Conservation (phyloP, 495 filamentous ascomycete species). For the Penicillium nucicola region DNA sequence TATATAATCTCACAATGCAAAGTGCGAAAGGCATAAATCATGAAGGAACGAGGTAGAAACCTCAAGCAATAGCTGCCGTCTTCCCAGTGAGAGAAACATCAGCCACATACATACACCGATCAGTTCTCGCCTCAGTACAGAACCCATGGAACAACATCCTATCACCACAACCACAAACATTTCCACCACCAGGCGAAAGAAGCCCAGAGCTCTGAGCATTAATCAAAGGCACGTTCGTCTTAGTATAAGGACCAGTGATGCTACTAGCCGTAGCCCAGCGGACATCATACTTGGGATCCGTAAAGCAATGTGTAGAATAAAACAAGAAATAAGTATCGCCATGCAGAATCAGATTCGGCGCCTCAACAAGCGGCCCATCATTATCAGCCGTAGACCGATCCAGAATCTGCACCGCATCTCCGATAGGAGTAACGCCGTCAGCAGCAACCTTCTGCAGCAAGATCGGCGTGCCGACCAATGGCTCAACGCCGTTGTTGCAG, state of each 20-base stretch:
- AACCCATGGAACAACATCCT: conserved; percentile 52
- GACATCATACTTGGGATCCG: conserved; percentile 49
- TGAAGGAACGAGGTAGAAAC: too few relatives aligned
- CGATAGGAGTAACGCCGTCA: conserved; percentile 52
- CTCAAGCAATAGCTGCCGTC: conserved; percentile 20
- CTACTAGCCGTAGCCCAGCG: conserved; percentile 49
- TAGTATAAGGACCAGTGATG: conserved; percentile 47
- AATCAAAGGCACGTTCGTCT: conserved; percentile 33
- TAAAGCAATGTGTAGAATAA: conserved; percentile 59
- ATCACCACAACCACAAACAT: conserved; percentile 39
- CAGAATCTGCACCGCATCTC: conserved; percentile 50
- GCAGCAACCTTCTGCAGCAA: conserved; percentile 53
- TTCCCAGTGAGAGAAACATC: conserved; percentile 26
- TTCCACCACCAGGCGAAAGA: conserved; percentile 53
- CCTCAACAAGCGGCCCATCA: conserved; percentile 63
- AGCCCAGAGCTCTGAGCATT: conserved; percentile 39
- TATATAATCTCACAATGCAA: background rate
- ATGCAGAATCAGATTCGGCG: conserved; percentile 49
- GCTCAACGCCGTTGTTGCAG: conserved; percentile 52
- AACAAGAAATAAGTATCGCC: conserved; percentile 55
- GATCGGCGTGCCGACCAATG: conserved; percentile 53
- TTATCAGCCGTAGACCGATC: conserved; percentile 43
- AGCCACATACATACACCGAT: conserved; percentile 33
- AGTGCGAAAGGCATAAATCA: background rate
- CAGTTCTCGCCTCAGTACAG: conserved; percentile 30